Evolutionary conservation across 2,329 filamentous ascomycete genomes (phyloP), one percentile per base, ranked within the genome.

Genomic region (Trichoderma cornu-damae): DNA sequence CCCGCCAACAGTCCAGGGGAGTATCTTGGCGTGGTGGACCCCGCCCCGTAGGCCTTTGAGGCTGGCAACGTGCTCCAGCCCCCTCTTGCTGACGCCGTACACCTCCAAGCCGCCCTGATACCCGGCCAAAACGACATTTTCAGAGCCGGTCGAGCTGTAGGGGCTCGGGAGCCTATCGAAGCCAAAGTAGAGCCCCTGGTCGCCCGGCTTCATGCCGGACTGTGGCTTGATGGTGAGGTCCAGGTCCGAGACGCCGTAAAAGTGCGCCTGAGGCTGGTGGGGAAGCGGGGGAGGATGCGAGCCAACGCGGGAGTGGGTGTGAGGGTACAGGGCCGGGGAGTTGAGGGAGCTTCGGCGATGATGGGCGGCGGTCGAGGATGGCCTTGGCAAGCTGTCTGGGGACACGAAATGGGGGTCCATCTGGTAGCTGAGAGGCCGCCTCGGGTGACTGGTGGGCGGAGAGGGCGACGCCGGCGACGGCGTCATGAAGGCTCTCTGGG

Each of bases 41-140:
- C 85, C 85, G 38, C 93, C 93, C 64, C 86, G 83, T 26, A 96
- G 76, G 4, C 89, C 90, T 66, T 87, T 86, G 47, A 96, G 74
- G 57, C 83, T 83, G 18, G 86, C 86, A 28, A 90, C 74, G 20
- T 83, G 79, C 56, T 90, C 87, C 54, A 90, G 71, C 48, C 87
- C 88, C 60, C 85, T 84, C 66, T 87, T 89, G 42, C 85, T 83
- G 28, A 95, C 80, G 18, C 83, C 79, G 62, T 89, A 86, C 14
- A 96, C 80, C 61, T 93, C 87, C 49, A 96, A 68, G 1, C 86
- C 86, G 40, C 90, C 89, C 68, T 96, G 88, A 63, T 86, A 90
- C 1, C 92, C 92, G 7, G 90, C 82, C 4, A 96, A 72, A 43
- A 91, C 76, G 24, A 89, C 83, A 69, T 87, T 86, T 66, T 88